Base-by-base conservation (phyloP, 331 rosid genomes). In the Malus hybrid region DNA sequence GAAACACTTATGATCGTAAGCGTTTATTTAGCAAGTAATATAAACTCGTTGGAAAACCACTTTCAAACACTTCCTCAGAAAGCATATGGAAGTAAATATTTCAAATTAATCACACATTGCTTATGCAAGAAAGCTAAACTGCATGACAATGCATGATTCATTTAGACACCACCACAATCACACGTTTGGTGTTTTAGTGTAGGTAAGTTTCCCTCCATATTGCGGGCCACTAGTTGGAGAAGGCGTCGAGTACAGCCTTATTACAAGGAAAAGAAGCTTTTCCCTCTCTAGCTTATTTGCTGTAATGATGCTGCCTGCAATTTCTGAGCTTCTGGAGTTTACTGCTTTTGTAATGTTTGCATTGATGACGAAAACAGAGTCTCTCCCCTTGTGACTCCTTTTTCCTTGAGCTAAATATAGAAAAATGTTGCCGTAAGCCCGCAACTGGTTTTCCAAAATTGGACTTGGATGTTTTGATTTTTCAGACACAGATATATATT, bases 21-120 rank as follows among this genome's bases (percentile, higher is more conserved):
- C 24, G 1, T 24, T 24, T 24, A 24, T 24, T 24, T 24, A 24
- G 24, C 24, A 24, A 24, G 24, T 24, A 24, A 24, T 24, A 10
- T 50, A 5, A 15, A 50, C 1, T 0, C 56, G 3, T 5, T 0
- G n/a, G 56, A 50, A 50, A 50, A 50, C 0, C 8, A 50, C 56
- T 5, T 50, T 15, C 7, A 50, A 15, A 15, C 2, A 1, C 0
- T 15, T 14, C 1, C 0, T 50, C 0, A 15, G 0, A 50, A 50
- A 15, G 1, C 6, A 48, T 15, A 1, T 48, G 56, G 8, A 15
- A 50, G n/a, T 15, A 31, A 2, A 31, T 31, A 10, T 50, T 50
- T 6, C 3, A 15, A 50, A 50, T 15, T 16, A 14, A 48, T 48
- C 54, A 5, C 1, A 2, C 19, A 14, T 0, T 14, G 3, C 3